phyloP scores from a whole-genome alignment of 108 stramenopile species.

The Craspedostauros australis region DNA sequence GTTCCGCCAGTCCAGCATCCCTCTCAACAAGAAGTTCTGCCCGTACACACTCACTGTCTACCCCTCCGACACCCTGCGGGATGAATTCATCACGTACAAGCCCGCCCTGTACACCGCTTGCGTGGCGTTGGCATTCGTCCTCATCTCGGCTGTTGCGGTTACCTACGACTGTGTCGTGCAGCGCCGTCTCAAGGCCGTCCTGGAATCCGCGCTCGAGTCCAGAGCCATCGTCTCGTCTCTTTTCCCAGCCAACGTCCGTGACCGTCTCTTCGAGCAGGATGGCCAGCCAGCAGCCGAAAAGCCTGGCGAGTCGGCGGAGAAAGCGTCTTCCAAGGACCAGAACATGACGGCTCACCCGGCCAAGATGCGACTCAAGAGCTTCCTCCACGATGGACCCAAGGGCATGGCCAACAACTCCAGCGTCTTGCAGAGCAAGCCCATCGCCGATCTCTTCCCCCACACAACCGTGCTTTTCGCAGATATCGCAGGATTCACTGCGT shows the following conservation, averaged over 20 bases:
- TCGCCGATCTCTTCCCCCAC: constrained; percentile 40
- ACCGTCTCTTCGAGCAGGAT: constrained; percentile 22
- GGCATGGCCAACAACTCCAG: neutral
- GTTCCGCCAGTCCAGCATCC: neutral
- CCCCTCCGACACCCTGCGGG: neutral
- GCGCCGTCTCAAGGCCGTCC: constrained; percentile 15
- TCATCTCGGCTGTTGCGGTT: constrained; percentile 6
- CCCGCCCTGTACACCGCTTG: neutral
- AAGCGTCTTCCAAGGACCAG: no score
- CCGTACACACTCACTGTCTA: constrained; percentile 1
- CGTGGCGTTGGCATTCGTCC: neutral
- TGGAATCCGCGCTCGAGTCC: constrained; percentile 3
- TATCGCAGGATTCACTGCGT: constrained; percentile 44
- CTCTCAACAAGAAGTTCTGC: no score
- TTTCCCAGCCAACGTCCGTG: constrained; percentile 31
- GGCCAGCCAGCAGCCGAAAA: constrained; percentile 1
- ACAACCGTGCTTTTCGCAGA: constrained; percentile 23
- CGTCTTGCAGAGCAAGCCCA: neutral
- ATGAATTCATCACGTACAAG: neutral
- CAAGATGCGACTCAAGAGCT: constrained; percentile 1
- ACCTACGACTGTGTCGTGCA: constrained; percentile 23
- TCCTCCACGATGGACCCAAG: neutral
- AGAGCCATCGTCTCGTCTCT: constrained; percentile 19
- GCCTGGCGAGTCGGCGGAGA: neutral
- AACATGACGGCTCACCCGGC: neutral